phyloP scores from a whole-genome alignment of 495 filamentous ascomycete species.

The Penicillium subrubescens region DNA sequence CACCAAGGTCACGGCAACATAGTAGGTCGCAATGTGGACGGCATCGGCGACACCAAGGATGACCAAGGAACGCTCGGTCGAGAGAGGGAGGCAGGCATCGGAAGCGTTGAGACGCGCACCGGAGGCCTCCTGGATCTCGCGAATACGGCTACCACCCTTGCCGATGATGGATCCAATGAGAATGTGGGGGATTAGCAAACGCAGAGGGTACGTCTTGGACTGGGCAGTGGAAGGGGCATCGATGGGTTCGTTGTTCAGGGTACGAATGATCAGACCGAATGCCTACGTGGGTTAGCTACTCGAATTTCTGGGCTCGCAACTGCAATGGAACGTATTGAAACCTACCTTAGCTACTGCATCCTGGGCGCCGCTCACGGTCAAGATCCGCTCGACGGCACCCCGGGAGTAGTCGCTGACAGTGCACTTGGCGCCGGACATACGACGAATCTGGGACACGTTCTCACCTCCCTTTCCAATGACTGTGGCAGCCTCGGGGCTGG shows the following conservation, averaged over 20 bases:
- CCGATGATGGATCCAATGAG: constrained; percentile 98
- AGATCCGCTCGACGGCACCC: constrained; percentile 92
- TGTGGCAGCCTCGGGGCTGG: constrained; percentile 94
- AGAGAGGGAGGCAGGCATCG: constrained; percentile 88
- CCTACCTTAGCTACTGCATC: constrained; percentile 96
- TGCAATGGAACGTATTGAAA: constrained; percentile 10
- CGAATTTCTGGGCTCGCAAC: not conserved
- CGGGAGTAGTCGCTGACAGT: constrained; percentile 98
- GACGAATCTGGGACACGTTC: constrained; percentile 93
- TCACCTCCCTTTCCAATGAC: constrained; percentile 98
- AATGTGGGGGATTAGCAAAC: constrained; percentile 93
- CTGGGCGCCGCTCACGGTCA: constrained; percentile 93
- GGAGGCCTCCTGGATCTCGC: constrained; percentile 97
- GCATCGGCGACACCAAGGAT: constrained; percentile 89
- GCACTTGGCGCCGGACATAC: constrained; percentile 91
- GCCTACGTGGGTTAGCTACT: constrained; percentile 58
- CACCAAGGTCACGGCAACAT: constrained; percentile 91
- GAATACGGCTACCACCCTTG: constrained; percentile 91
- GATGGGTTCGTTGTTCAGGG: constrained; percentile 93
- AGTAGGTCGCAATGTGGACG: constrained; percentile 98
- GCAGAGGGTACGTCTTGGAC: constrained; percentile 96
- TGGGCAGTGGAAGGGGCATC: constrained; percentile 81
- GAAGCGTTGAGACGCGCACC: constrained; percentile 96
- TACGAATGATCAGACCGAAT: constrained; percentile 96
- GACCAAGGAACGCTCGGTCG: constrained; percentile 94